Evolutionary conservation across 192 early-diverging fungal genomes (phyloP).

Genomic region (Podila clonocystis): DNA sequence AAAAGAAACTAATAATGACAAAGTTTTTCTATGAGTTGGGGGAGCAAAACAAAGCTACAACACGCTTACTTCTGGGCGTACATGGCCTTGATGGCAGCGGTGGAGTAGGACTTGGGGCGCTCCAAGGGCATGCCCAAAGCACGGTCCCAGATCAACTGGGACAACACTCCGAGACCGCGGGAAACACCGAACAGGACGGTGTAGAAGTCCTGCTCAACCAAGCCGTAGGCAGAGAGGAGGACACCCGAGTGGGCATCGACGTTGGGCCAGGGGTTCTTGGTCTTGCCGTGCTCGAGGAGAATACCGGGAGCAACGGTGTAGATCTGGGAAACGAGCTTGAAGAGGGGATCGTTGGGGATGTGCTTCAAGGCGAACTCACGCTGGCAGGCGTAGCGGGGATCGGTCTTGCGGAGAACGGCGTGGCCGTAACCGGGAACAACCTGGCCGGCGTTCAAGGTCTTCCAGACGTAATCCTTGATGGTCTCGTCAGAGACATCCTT

Average conservation of each 20-base stretch:
- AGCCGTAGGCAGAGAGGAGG: constrained; percentile 91
- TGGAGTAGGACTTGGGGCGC: constrained; percentile 92
- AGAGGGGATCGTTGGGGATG: constrained; percentile 95
- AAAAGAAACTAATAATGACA: constrained; percentile 5
- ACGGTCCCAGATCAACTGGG: constrained; percentile 98
- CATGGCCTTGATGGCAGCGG: constrained; percentile 89
- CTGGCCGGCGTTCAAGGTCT: constrained; percentile 93
- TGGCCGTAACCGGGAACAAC: constrained; percentile 99
- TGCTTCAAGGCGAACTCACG: constrained; percentile 99
- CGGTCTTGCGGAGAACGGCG: constrained; percentile 92
- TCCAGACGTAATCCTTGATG: constrained; percentile 98
- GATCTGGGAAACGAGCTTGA: constrained; percentile 95
- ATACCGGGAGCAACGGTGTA: constrained; percentile 99
- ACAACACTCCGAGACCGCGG: constrained; percentile 94
- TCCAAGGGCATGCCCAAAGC: constrained; percentile 95
- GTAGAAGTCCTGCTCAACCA: constrained; percentile 99
- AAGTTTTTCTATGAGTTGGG: constrained; percentile 4
- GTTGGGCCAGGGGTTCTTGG: constrained; percentile 99
- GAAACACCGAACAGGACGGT: constrained; percentile 99
- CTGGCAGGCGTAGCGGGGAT: constrained; percentile 98
- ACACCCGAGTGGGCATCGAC: constrained; percentile 97
- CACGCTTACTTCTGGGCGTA: constrained; percentile 93
- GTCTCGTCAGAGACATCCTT: constrained; percentile 88
- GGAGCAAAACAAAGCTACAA: constrained; percentile 12
- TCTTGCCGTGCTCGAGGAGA: constrained; percentile 98